Evolutionary conservation across 306 rosid genomes (phyloP).

Genomic region (Quercus dentata): DNA sequence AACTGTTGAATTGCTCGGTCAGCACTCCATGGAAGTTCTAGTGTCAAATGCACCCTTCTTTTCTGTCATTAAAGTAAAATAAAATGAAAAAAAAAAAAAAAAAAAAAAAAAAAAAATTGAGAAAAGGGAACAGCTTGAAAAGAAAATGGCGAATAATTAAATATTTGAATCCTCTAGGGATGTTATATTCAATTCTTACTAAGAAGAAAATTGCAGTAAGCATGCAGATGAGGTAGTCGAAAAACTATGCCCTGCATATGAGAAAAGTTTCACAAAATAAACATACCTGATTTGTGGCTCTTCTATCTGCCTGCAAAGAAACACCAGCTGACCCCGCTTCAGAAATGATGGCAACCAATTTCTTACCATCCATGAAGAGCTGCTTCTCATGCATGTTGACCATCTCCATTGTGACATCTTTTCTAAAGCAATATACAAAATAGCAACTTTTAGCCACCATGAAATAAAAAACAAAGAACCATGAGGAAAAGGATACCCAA

Average conservation of each 20-base stretch:
- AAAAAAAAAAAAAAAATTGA: not conserved
- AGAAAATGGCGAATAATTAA: slow-evolving; percentile 10
- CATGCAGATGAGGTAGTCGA: slow-evolving; percentile 5
- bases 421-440: slow-evolving; percentile 45
- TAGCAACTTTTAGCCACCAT: slow-evolving; percentile 11
- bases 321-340: slow-evolving; percentile 99
- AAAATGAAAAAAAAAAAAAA: too few relatives aligned
- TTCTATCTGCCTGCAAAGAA: slow-evolving; percentile 96
- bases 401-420: slow-evolving; percentile 97
- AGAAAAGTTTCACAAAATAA: slow-evolving; percentile 14
- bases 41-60: slow-evolving; percentile 94
- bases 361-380: slow-evolving; percentile 96
- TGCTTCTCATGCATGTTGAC: slow-evolving; percentile 99
- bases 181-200: slow-evolving; percentile 9
- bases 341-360: slow-evolving; percentile 89
- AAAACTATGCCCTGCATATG: not conserved
- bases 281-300: slow-evolving; percentile 82
- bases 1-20: slow-evolving; percentile 99
- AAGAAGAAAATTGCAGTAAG: slow-evolving; percentile 3
- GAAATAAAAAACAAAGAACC: not conserved
- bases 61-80: slow-evolving; percentile 47
- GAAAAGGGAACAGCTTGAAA: slow-evolving; percentile 5
- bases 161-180: slow-evolving; percentile 1
- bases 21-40: slow-evolving; percentile 99
- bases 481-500: slow-evolving; percentile 11